A percentile compares a stretch with the other conserved stretches of the same genome.
Conservation (phyloP, 1,139 yeast species). For the Magnusiomyces ingens region DNA sequence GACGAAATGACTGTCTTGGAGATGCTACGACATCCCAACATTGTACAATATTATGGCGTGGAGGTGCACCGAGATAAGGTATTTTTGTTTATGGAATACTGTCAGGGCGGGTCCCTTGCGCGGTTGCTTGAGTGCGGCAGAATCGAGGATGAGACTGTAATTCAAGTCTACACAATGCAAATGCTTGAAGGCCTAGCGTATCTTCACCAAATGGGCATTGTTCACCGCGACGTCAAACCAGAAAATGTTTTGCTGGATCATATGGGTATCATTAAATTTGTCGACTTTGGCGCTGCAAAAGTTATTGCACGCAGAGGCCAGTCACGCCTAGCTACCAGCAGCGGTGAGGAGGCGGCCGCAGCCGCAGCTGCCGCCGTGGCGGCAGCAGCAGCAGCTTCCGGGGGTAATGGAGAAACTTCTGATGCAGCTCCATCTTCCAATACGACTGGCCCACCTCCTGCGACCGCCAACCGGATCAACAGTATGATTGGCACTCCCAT, state of each 20-base stretch:
- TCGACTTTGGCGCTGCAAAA: slow-evolving; percentile 97
- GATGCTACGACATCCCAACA: slow-evolving; percentile 90
- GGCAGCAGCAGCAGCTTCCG: slow-evolving; percentile 7
- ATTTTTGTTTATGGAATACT: slow-evolving; percentile 93
- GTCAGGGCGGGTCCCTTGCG: slow-evolving; percentile 93
- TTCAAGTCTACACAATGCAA: slow-evolving; percentile 84
- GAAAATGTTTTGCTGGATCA: slow-evolving; percentile 88
- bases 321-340: slow-evolving; percentile 28
- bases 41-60: slow-evolving; percentile 93
- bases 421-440: slow-evolving; percentile 24
- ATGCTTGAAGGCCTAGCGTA: slow-evolving; percentile 94
- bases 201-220: slow-evolving; percentile 91
- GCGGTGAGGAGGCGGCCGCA: slow-evolving; percentile 17
- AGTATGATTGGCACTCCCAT: slow-evolving; percentile 93
- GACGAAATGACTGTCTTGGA: slow-evolving; percentile 97
- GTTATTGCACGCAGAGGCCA: slow-evolving; percentile 72
- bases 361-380: slow-evolving; percentile 11
- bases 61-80: slow-evolving; percentile 96
- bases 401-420: slow-evolving; percentile 13
- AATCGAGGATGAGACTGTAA: slow-evolving; percentile 90
- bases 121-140: slow-evolving; percentile 80
- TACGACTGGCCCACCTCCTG: neutral
- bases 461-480: slow-evolving; percentile 31
- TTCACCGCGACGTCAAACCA: slow-evolving; percentile 94
- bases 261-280: slow-evolving; percentile 88